Evolutionary conservation across 2,329 filamentous ascomycete species (phyloP).

Genomic region (Xylariaceae sp.): DNA sequence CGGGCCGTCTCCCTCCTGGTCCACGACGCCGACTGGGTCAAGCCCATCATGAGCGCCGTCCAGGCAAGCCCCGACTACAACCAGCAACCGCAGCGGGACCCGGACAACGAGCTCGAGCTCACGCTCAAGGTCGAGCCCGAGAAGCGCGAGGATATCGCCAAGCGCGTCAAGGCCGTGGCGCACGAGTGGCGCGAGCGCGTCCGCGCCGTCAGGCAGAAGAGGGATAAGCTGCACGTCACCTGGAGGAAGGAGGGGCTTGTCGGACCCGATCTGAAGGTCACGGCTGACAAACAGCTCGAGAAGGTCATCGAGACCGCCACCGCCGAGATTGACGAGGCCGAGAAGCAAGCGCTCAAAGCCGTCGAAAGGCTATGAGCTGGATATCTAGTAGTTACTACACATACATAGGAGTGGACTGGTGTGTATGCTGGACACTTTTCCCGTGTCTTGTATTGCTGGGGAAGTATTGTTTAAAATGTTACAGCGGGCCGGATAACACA

Average conservation of each 20-base stretch:
- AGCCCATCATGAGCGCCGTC: slow-evolving; percentile 51
- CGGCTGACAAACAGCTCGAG: slow-evolving; percentile 42
- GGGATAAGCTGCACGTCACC: slow-evolving; percentile 44
- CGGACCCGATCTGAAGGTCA: slow-evolving; percentile 37
- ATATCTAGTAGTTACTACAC: background rate
- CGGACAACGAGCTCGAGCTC: slow-evolving; percentile 56
- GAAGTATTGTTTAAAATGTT: too few species aligned
- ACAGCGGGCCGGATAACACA: background rate
- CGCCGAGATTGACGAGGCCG: slow-evolving; percentile 43
- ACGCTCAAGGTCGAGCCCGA: slow-evolving; percentile 49
- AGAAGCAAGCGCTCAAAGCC: slow-evolving; percentile 42
- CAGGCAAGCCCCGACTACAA: slow-evolving; percentile 50
- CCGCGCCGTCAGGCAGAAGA: slow-evolving; percentile 40
- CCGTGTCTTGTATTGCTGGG: too few species aligned
- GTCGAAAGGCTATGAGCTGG: slow-evolving; percentile 26
- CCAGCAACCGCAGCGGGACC: slow-evolving; percentile 54
- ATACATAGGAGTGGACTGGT: too few species aligned
- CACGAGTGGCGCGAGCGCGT: slow-evolving; percentile 48
- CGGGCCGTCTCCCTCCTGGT: slow-evolving; percentile 34
- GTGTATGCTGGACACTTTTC: too few species aligned
- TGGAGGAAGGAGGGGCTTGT: slow-evolving; percentile 43
- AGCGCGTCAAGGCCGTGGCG: slow-evolving; percentile 40
- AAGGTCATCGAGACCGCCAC: slow-evolving; percentile 41
- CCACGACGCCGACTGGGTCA: slow-evolving; percentile 40
- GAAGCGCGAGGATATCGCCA: slow-evolving; percentile 41